Conservation (phyloP, 441 rosid genomes). For the Syzygium syzygioides region DNA sequence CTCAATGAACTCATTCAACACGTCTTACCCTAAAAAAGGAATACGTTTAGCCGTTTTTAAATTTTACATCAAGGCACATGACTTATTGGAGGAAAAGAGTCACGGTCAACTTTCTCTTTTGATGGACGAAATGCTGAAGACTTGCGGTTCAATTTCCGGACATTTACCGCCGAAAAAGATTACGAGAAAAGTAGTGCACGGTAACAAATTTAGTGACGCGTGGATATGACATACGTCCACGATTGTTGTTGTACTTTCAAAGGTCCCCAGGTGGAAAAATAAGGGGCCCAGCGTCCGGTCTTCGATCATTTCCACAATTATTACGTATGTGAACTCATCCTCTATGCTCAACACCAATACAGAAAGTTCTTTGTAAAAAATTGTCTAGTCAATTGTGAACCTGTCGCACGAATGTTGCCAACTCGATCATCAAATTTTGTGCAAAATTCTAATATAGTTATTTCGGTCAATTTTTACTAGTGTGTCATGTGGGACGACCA, state of each 20-base stretch:
- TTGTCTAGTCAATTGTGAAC: no score
- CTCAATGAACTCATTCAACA: not conserved
- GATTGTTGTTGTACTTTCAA: not conserved
- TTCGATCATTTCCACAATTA: not conserved
- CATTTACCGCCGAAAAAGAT: not conserved
- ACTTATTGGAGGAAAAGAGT: not conserved
- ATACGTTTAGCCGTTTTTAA: not conserved
- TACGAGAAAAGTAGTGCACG: not conserved
- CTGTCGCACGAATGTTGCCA: no score
- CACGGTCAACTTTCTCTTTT: not conserved
- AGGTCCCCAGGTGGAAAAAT: not conserved
- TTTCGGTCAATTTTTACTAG: fast-evolving
- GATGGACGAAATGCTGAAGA: not conserved
- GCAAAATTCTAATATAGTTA: no score
- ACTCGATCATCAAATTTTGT: fast-evolving
- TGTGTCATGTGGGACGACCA: no score
- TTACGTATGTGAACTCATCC: not conserved
- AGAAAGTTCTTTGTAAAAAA: no score
- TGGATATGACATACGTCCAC: not conserved
- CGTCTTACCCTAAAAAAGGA: not conserved
- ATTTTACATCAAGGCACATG: not conserved
- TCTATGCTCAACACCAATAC: not conserved
- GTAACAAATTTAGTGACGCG: not conserved
- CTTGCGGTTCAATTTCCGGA: not conserved
- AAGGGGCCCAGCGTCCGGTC: not conserved